Percentiles rank a stretch among this genome's conserved stretches.
phyloP scores from a whole-genome alignment of 768 basidiomycete species.

The Suillus occidentalis region DNA sequence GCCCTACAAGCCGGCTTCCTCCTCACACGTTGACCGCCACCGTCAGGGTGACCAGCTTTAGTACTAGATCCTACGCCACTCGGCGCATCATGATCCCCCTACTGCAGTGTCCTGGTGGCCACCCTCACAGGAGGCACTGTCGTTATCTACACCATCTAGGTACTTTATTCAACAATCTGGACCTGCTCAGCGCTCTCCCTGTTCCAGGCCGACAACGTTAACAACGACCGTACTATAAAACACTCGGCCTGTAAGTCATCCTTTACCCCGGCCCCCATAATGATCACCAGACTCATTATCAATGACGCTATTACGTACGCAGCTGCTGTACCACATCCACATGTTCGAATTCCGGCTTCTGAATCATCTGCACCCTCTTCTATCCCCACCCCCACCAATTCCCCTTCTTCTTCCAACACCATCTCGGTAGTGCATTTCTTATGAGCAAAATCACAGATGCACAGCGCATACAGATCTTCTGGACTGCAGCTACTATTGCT shows the following conservation, averaged over 20 bases:
- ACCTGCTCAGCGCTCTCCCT: too few species aligned
- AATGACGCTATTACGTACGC: neutral
- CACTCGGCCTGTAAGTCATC: neutral
- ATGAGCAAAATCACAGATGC: neutral
- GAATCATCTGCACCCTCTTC: neutral
- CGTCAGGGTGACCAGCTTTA: too few species aligned
- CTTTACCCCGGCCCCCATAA: neutral
- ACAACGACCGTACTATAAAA: neutral
- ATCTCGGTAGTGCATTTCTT: neutral
- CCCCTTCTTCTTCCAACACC: neutral
- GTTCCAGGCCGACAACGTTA: too few species aligned
- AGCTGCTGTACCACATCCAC: neutral
- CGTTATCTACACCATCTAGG: too few species aligned
- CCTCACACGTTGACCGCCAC: too few species aligned
- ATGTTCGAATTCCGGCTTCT: neutral
- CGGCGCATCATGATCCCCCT: too few species aligned
- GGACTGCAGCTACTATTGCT: slow-evolving; percentile 1
- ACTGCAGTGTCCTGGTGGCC: too few species aligned
- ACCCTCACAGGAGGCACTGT: too few species aligned
- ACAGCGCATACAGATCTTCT: neutral
- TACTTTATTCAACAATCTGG: too few species aligned
- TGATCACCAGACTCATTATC: neutral
- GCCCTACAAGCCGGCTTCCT: too few species aligned
- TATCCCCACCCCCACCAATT: neutral
- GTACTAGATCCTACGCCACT: too few species aligned